Conservation (phyloP, 2,329 filamentous ascomycete species). For the Aspergillus caelatus region DNA sequence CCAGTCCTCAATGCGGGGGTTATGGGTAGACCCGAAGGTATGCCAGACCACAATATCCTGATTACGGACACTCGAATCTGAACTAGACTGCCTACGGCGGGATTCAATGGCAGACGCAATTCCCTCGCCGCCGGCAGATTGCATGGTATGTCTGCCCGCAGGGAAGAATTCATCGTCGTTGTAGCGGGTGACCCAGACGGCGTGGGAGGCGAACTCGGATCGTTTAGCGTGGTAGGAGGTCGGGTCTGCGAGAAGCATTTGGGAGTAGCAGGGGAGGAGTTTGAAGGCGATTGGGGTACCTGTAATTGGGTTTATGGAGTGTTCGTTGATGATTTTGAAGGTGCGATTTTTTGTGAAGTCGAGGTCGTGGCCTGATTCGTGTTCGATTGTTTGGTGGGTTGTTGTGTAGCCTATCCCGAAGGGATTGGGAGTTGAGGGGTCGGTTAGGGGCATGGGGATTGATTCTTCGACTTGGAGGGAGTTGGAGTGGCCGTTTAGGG, state of each 20-base stretch:
- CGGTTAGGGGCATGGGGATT: slow-evolving; percentile 57
- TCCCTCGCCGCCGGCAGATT: slow-evolving; percentile 36
- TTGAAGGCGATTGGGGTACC: slow-evolving; percentile 58
- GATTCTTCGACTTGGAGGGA: slow-evolving; percentile 57
- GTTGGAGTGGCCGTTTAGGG: slow-evolving; percentile 47
- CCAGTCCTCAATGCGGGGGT: slow-evolving; percentile 45
- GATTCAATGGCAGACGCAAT: slow-evolving; percentile 23
- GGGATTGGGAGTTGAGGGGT: slow-evolving; percentile 47
- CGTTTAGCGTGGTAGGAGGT: slow-evolving; percentile 51
- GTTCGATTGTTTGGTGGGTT: slow-evolving; percentile 42
- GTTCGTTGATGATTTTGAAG: slow-evolving; percentile 61
- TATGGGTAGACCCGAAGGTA: slow-evolving; percentile 45
- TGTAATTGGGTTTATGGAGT: slow-evolving; percentile 53
- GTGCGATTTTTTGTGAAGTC: slow-evolving; percentile 44
- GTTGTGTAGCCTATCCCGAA: slow-evolving; percentile 55
- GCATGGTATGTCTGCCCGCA: slow-evolving; percentile 56
- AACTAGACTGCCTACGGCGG: slow-evolving; percentile 35
- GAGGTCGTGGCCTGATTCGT: slow-evolving; percentile 49
- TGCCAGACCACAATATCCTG: slow-evolving; percentile 39
- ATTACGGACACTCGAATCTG: slow-evolving; percentile 26
- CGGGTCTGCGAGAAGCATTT: slow-evolving; percentile 58
- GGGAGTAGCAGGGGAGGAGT: slow-evolving; percentile 55
- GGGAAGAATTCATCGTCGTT: slow-evolving; percentile 53
- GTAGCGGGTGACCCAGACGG: slow-evolving; percentile 57
- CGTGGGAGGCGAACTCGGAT: slow-evolving; percentile 55